These are phyloP conservation scores for Candida neerlandica DNA, from an alignment of 1,139 yeast species.

Conservation along the genomic window DNA sequence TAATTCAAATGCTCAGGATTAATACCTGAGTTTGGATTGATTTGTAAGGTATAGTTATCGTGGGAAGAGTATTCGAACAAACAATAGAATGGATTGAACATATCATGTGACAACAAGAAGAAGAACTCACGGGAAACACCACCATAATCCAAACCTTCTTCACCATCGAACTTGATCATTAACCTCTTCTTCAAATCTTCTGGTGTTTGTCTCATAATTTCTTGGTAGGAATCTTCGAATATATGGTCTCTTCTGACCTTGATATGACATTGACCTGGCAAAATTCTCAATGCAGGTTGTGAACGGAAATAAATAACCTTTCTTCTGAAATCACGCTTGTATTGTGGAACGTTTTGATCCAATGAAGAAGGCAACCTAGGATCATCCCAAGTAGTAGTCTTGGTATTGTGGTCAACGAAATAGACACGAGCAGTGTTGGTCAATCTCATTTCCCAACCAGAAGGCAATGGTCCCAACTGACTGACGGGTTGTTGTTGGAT, in stretches of 20 bases:
- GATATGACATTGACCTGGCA: slow-evolving; percentile 98
- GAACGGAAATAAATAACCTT: slow-evolving; percentile 96
- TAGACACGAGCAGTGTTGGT: slow-evolving; percentile 98
- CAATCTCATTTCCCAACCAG: slow-evolving; percentile 99
- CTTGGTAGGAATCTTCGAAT: slow-evolving; percentile 97
- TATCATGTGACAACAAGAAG: slow-evolving; percentile 93
- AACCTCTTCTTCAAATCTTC: slow-evolving; percentile 95
- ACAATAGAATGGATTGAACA: slow-evolving; percentile 98
- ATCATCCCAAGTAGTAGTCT: slow-evolving; percentile 99
- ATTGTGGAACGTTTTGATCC: slow-evolving; percentile 98
- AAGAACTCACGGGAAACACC: slow-evolving; percentile 98
- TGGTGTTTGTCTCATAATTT: slow-evolving; percentile 97
- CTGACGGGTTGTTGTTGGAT: slow-evolving; percentile 99
- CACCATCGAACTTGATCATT: slow-evolving; percentile 98
- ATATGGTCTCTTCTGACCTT: slow-evolving; percentile 96
- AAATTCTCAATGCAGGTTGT: slow-evolving; percentile 94
- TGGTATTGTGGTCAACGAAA: slow-evolving; percentile 97
- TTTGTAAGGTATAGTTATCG: slow-evolving; percentile 95
- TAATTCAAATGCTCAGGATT: slow-evolving; percentile 98
- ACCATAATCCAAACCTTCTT: slow-evolving; percentile 98
- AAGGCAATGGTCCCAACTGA: slow-evolving; percentile 95
- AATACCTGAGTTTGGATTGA: slow-evolving; percentile 96
- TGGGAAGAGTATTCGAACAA: slow-evolving; percentile 96
- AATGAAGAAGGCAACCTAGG: slow-evolving; percentile 96
- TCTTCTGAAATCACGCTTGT: slow-evolving; percentile 97